These are phyloP conservation scores for Auriculariales sp. DNA, from an alignment of 768 basidiomycete species.

Conservation along the genomic window DNA sequence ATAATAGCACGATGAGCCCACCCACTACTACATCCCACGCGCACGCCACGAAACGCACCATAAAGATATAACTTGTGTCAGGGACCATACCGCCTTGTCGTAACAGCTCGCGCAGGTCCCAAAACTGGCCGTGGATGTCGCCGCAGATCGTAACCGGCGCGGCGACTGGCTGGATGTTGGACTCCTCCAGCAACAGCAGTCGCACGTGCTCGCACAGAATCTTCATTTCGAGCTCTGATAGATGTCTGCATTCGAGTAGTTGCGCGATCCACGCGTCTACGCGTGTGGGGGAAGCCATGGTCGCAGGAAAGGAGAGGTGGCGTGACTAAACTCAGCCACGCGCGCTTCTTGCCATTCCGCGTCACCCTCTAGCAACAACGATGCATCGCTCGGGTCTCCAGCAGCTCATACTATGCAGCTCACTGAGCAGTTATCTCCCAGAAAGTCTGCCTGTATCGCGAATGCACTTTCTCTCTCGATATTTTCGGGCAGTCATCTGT, in stretches of 20 bases:
- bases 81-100: slow-evolving; percentile 76
- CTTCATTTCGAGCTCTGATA: slow-evolving; percentile 88
- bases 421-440: not conserved
- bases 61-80: slow-evolving; percentile 88
- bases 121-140: slow-evolving; percentile 96
- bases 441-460: too few relatives aligned
- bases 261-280: slow-evolving; percentile 74
- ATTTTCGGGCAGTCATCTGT: too few relatives aligned
- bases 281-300: not conserved
- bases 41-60: slow-evolving; percentile 42
- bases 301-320: not conserved
- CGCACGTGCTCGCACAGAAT: slow-evolving; percentile 82
- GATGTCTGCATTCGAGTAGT: slow-evolving; percentile 72
- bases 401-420: not conserved
- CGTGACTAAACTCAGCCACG: too few relatives aligned
- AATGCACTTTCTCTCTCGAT: too few relatives aligned
- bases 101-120: slow-evolving; percentile 85
- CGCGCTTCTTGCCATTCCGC: not conserved
- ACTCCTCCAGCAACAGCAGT: slow-evolving; percentile 84
- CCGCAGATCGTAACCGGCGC: slow-evolving; percentile 91
- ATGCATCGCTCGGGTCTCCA: not conserved
- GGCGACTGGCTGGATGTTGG: slow-evolving; percentile 92
- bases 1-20: too few relatives aligned
- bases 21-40: slow-evolving; percentile 2
- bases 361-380: not conserved